phyloP scores from a whole-genome alignment of 1,284 basidiomycete genomes.

The Sporisorium sorghi region DNA sequence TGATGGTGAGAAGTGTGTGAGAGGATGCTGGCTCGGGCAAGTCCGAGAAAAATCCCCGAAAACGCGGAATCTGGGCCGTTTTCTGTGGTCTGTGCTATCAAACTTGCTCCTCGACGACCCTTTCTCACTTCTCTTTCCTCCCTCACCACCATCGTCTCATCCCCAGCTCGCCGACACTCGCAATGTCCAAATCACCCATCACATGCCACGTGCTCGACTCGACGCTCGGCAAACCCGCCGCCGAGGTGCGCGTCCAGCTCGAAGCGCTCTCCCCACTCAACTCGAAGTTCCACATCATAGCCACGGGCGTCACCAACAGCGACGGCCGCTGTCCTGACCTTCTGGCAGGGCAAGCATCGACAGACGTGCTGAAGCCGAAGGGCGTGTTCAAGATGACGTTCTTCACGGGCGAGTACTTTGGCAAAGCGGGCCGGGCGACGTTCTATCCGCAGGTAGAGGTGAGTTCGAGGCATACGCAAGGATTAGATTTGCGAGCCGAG shows the following conservation, averaged over 20 bases:
- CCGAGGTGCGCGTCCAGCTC: constrained; percentile 40
- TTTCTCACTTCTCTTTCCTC: constrained; percentile 2
- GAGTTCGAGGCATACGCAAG: constrained; percentile 31
- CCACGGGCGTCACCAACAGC: constrained; percentile 77
- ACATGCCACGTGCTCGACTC: constrained; percentile 93
- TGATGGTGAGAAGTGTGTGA: neutral
- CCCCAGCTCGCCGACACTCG: neutral
- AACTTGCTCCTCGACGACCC: neutral
- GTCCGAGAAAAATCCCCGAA: constrained; percentile 20
- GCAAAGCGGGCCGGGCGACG: constrained; percentile 74
- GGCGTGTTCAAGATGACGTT: constrained; percentile 84
- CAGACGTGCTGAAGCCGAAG: constrained; percentile 71
- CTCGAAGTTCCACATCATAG: constrained; percentile 36
- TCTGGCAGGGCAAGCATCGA: constrained; percentile 72
- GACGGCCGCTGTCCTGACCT: constrained; percentile 85
- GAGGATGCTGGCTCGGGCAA: constrained; percentile 18
- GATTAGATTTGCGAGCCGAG: too few relatives aligned
- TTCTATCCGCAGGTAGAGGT: constrained; percentile 93
- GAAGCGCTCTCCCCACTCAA: constrained; percentile 33
- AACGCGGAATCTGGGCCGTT: constrained; percentile 16
- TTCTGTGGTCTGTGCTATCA: constrained; percentile 20
- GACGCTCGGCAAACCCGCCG: constrained; percentile 83
- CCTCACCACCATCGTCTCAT: neutral
- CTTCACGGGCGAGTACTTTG: constrained; percentile 84
- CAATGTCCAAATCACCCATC: constrained; percentile 73